Percentiles rank a stretch among this genome's conserved stretches.
phyloP scores from a whole-genome alignment of 768 basidiomycete genomes.

The Suillus tomentosus region DNA sequence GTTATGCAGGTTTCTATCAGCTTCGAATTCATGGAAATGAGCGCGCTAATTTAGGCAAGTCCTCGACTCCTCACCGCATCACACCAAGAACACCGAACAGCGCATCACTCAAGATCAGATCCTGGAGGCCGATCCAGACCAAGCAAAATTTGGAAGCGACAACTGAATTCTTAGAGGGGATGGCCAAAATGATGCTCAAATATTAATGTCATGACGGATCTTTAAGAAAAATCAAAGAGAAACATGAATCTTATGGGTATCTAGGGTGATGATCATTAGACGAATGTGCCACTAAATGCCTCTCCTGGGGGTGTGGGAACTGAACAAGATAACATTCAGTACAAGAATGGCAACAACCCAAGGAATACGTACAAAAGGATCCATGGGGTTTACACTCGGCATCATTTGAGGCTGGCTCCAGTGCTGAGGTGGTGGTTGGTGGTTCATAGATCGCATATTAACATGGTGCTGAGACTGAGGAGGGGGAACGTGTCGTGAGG shows the following conservation, averaged over 20 bases:
- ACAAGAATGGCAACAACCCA: constrained; percentile 5
- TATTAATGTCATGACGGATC: constrained; percentile 46
- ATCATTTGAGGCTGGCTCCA: constrained; percentile 54
- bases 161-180: constrained; percentile 46
- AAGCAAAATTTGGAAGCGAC: constrained; percentile 43
- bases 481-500: constrained; percentile 42
- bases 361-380: constrained; percentile 59
- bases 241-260: constrained; percentile 49
- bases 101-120: constrained; percentile 38
- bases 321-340: constrained; percentile 19
- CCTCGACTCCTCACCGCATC: constrained; percentile 20
- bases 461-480: constrained; percentile 33
- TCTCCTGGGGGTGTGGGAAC: constrained; percentile 47
- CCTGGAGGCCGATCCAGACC: constrained; percentile 42
- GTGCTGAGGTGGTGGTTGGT: constrained; percentile 46
- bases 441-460: constrained; percentile 53
- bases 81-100: constrained; percentile 35
- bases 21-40: constrained; percentile 36
- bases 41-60: constrained; percentile 39
- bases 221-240: constrained; percentile 32
- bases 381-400: constrained; percentile 53
- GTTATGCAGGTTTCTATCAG: constrained; percentile 33
- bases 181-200: constrained; percentile 48
- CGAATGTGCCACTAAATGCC: constrained; percentile 49
- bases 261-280: constrained; percentile 50